phyloP scores from a whole-genome alignment of 1,284 basidiomycete species.

The Serendipita sp. region DNA sequence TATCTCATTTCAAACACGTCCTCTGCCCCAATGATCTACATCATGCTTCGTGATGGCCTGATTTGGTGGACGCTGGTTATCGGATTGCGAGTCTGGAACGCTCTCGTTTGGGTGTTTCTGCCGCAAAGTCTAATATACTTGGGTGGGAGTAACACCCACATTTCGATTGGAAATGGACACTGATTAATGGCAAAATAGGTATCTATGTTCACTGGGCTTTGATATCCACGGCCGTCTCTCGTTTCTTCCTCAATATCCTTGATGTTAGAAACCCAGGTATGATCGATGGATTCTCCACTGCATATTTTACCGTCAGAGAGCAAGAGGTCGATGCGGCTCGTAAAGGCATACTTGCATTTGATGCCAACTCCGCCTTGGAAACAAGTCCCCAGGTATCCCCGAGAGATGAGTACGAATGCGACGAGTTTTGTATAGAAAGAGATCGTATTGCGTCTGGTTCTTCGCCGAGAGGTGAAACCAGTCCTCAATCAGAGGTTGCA shows the following conservation, averaged over 20 bases:
- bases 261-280: background rate
- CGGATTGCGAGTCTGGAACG: background rate
- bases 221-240: background rate
- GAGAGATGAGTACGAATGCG: too few species aligned
- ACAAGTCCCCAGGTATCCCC: too few species aligned
- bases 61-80: background rate
- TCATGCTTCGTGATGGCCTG: background rate
- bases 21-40: background rate
- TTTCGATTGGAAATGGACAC: background rate
- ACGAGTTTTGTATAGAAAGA: too few species aligned
- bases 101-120: background rate
- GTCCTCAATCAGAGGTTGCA: too few species aligned
- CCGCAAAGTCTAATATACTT: background rate
- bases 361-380: background rate
- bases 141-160: background rate
- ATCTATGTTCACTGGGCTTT: background rate
- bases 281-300: conserved; percentile 1
- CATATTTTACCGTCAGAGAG: background rate
- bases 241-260: conserved; percentile 1
- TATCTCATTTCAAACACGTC: background rate
- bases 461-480: too few species aligned
- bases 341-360: background rate
- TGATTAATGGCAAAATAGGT: background rate
- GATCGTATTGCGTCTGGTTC: too few species aligned
- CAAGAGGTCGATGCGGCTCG: background rate